phyloP scores from a whole-genome alignment of 345 rosid species.

The Fremontodendron californicum region DNA sequence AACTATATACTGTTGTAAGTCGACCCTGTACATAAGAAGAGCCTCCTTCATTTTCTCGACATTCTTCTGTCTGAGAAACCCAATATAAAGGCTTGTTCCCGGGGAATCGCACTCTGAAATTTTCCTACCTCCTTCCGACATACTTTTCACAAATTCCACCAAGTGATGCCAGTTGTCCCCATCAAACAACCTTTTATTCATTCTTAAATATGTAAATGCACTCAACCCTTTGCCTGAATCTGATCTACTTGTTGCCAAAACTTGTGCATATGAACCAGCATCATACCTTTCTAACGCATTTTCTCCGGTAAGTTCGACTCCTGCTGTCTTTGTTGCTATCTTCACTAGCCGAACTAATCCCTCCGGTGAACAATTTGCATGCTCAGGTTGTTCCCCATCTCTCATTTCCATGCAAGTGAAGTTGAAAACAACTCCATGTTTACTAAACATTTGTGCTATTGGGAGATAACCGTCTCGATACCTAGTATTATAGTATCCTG shows the following conservation, averaged over 20 bases:
- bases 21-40: conserved; percentile 24
- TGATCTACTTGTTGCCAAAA: conserved; percentile 66
- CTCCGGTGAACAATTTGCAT: conserved; percentile 85
- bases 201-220: conserved; percentile 81
- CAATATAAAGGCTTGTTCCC: conserved; percentile 56
- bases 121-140: conserved; percentile 63
- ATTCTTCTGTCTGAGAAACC: conserved; percentile 46
- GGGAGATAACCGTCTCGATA: conserved; percentile 68
- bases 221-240: conserved; percentile 67
- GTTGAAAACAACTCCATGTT: conserved; percentile 60
- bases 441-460: conserved; percentile 64
- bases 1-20: background rate
- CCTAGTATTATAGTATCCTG: conserved; percentile 82
- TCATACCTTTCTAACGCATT: conserved; percentile 92
- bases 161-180: conserved; percentile 72
- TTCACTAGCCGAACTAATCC: conserved; percentile 81
- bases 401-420: conserved; percentile 98
- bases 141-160: conserved; percentile 74
- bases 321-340: conserved; percentile 58
- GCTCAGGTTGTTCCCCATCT: conserved; percentile 64
- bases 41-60: conserved; percentile 35
- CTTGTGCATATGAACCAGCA: conserved; percentile 62
- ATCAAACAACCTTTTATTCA: conserved; percentile 81
- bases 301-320: conserved; percentile 75
- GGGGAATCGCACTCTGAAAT: conserved; percentile 49